A percentile compares a stretch with the other conserved stretches of the same genome.
These are phyloP conservation scores for Mycena haematopus DNA, from an alignment of 768 basidiomycete genomes.

Conservation along the genomic window DNA sequence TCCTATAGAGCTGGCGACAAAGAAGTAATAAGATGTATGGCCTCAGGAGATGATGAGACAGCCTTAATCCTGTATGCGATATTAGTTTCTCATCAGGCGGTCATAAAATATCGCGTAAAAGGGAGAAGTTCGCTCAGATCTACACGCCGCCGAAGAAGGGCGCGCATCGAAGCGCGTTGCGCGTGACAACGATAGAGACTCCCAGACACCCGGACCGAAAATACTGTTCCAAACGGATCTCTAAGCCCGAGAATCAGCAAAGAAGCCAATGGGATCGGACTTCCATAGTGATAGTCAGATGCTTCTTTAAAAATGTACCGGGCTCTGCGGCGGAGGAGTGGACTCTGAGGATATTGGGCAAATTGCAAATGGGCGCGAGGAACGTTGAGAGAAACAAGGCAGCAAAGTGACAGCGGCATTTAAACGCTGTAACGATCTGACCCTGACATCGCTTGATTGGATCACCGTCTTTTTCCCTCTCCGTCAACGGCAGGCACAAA, in stretches of 20 bases:
- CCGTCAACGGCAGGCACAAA: neutral
- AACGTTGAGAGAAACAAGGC: no score
- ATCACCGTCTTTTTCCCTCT: slow-evolving; percentile 8
- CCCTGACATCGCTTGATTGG: slow-evolving; percentile 11
- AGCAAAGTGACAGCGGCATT: neutral
- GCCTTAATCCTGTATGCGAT: neutral
- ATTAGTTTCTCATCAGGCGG: neutral
- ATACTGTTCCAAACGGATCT: neutral
- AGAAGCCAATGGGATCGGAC: neutral
- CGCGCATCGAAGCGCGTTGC: no score
- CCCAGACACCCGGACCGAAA: no score
- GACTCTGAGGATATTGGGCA: no score
- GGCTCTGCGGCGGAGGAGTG: no score
- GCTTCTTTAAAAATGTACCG: neutral
- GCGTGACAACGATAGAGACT: no score
- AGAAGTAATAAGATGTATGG: neutral
- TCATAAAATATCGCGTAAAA: neutral
- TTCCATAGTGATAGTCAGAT: slow-evolving; percentile 6
- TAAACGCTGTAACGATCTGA: slow-evolving; percentile 1
- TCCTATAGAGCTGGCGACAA: neutral
- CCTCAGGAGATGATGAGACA: neutral
- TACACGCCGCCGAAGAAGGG: no score
- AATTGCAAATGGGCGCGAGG: no score
- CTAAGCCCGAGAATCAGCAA: neutral
- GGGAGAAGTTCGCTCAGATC: no score